These are phyloP conservation scores for Chalara sp. DNA, from an alignment of 2,329 filamentous ascomycete species.

Conservation along the genomic window DNA sequence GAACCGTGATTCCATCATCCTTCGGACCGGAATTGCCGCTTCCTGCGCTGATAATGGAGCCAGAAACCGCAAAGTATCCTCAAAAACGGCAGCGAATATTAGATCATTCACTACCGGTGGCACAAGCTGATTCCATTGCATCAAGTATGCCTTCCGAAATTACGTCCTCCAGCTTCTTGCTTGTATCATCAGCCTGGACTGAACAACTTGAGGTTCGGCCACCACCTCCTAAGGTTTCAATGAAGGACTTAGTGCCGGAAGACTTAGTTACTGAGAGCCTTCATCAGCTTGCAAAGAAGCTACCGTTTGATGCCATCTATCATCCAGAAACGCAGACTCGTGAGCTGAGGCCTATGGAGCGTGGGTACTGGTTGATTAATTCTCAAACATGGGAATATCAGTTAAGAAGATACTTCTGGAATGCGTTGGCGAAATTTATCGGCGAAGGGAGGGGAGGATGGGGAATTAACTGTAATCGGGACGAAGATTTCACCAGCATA, in stretches of 20 bases:
- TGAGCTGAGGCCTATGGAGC: constrained; percentile 51
- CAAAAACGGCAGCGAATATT: too few relatives aligned
- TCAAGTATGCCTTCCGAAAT: too few relatives aligned
- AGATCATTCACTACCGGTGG: too few relatives aligned
- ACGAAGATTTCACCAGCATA: constrained; percentile 36
- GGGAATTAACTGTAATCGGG: constrained; percentile 54
- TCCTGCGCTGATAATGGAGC: too few relatives aligned
- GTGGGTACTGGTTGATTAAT: constrained; percentile 71
- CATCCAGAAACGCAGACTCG: constrained; percentile 42
- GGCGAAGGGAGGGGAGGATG: constrained; percentile 54
- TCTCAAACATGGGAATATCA: constrained; percentile 45
- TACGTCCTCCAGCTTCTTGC: too few relatives aligned
- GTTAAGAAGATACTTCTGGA: constrained; percentile 51
- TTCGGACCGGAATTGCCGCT: too few relatives aligned
- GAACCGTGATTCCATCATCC: too few relatives aligned
- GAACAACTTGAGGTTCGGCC: constrained; percentile 42
- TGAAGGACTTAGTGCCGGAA: constrained; percentile 37
- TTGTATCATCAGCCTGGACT: background rate
- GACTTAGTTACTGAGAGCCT: constrained; percentile 51
- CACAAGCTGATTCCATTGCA: too few relatives aligned
- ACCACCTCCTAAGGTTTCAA: constrained; percentile 44
- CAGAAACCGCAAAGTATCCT: too few relatives aligned
- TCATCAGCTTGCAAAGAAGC: constrained; percentile 43
- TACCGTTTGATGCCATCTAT: constrained; percentile 47
- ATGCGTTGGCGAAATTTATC: constrained; percentile 53